Percentiles rank a stretch among this genome's conserved stretches.
Evolutionary conservation across 352 stramenopile species (phyloP).

Genomic region (Phytopythium chamaehyphon): DNA sequence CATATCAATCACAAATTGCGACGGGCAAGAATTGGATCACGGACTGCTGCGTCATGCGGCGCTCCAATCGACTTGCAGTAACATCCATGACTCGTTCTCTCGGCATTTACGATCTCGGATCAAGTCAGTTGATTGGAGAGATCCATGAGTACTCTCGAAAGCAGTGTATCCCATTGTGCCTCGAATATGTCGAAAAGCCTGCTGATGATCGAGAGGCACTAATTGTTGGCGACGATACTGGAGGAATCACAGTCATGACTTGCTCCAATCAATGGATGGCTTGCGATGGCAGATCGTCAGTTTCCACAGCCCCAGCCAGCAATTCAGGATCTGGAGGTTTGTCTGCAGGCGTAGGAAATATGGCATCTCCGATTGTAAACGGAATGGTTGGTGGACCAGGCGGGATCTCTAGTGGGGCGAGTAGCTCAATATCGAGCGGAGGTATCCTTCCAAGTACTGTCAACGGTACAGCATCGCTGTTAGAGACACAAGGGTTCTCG

Average conservation of each 20-base stretch:
- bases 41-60: conserved; percentile 74
- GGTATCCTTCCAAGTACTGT: conserved; percentile 3
- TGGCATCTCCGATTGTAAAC: neutral
- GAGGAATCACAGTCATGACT: conserved; percentile 65
- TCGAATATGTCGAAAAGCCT: conserved; percentile 78
- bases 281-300: conserved; percentile 57
- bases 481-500: conserved; percentile 62
- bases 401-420: neutral
- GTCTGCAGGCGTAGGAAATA: conserved; percentile 7
- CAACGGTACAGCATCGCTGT: conserved; percentile 2
- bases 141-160: conserved; percentile 71
- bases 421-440: conserved; percentile 4
- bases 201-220: conserved; percentile 69
- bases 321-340: conserved; percentile 6
- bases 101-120: conserved; percentile 72
- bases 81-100: conserved; percentile 76
- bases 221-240: conserved; percentile 73
- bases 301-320: conserved; percentile 11
- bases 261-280: conserved; percentile 67
- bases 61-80: conserved; percentile 75
- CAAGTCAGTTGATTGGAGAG: conserved; percentile 62
- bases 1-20: conserved; percentile 52
- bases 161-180: conserved; percentile 75
- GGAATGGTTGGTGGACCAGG: conserved; percentile 10
- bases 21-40: conserved; percentile 79